These are phyloP conservation scores for Oryza meridionalis DNA, from an alignment of 176 grass and related monocot species.

Conservation along the genomic window DNA sequence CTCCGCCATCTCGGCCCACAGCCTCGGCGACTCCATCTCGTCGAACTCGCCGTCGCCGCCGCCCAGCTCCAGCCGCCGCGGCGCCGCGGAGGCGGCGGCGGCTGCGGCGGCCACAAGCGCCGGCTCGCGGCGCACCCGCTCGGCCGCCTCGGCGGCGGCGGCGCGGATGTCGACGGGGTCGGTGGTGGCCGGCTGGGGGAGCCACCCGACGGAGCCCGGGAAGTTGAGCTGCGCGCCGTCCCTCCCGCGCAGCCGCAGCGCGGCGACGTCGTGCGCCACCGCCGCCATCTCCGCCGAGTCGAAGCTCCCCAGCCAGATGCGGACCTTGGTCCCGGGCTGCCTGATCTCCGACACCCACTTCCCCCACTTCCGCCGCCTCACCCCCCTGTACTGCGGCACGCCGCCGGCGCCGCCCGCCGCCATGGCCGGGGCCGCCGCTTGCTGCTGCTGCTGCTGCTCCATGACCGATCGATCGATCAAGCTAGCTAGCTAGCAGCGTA, in stretches of 20 bases:
- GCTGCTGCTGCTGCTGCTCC: not conserved
- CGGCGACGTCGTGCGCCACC: conserved; percentile 71
- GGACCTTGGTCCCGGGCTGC: conserved; percentile 59
- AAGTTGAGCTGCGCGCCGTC: conserved; percentile 66
- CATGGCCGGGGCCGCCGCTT: not conserved
- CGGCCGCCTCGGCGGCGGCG: conserved; percentile 51
- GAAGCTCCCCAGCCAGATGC: conserved; percentile 76
- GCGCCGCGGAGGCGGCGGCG: not conserved
- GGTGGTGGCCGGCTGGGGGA: conserved; percentile 49
- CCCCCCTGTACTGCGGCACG: conserved; percentile 51
- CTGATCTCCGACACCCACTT: conserved; percentile 84
- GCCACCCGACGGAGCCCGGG: conserved; percentile 51
- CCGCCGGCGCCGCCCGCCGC: not conserved
- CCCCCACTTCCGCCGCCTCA: conserved; percentile 67
- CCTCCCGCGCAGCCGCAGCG: conserved; percentile 52
- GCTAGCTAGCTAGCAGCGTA: no score
- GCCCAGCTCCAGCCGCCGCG: not conserved
- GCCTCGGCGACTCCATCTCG: conserved; percentile 54
- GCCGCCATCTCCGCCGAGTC: conserved; percentile 71
- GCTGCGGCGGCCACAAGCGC: not conserved
- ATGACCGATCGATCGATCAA: not conserved
- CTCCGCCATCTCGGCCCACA: conserved; percentile 71
- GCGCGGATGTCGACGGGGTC: conserved; percentile 48
- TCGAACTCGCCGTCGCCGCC: conserved; percentile 40
- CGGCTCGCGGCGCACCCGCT: conserved; percentile 44